Percentiles rank a stretch among this genome's conserved stretches.
These are phyloP conservation scores for Limnomonas spitsbergensis DNA, from an alignment of 139 green algal genomes.

Conservation along the genomic window DNA sequence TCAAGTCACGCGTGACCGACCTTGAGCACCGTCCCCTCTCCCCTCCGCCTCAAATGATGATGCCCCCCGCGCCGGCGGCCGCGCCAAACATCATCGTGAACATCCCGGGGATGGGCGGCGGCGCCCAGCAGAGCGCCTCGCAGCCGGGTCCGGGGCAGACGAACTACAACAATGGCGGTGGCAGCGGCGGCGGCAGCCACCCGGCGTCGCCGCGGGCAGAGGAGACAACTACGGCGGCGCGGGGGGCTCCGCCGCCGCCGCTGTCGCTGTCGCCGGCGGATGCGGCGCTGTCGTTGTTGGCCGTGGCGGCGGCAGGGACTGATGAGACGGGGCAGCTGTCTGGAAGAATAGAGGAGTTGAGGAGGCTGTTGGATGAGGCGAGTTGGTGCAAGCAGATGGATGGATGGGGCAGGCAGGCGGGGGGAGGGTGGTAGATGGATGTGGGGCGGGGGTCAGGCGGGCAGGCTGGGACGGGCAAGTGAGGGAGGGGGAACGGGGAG, in stretches of 20 bases:
- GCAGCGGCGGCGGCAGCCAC: too few species aligned
- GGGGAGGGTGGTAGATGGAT: too few species aligned
- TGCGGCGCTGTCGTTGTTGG: too few species aligned
- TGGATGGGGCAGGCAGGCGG: too few species aligned
- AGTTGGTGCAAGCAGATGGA: background rate
- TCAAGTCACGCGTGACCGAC: slow-evolving; percentile 25
- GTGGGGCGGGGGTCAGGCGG: too few species aligned
- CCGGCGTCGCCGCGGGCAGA: too few species aligned
- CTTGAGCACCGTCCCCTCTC: slow-evolving; percentile 17
- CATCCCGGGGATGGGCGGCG: slow-evolving; percentile 10
- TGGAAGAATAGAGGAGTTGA: slow-evolving; percentile 18
- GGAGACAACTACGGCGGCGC: background rate
- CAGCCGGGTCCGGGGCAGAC: slow-evolving; percentile 10
- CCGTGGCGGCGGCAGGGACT: too few species aligned
- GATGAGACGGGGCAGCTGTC: slow-evolving; percentile 4
- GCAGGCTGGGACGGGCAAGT: too few species aligned
- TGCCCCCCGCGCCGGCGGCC: background rate
- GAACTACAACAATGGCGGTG: background rate
- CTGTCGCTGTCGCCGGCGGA: too few species aligned
- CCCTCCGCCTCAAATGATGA: background rate
- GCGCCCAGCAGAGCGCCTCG: background rate
- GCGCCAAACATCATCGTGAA: slow-evolving; percentile 37
- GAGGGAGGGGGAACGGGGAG: too few species aligned
- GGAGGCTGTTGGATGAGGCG: slow-evolving; percentile 13
- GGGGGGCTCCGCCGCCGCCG: background rate